Base-by-base conservation (phyloP, 2,329 filamentous ascomycete genomes). In the Epichloe sp. region DNA sequence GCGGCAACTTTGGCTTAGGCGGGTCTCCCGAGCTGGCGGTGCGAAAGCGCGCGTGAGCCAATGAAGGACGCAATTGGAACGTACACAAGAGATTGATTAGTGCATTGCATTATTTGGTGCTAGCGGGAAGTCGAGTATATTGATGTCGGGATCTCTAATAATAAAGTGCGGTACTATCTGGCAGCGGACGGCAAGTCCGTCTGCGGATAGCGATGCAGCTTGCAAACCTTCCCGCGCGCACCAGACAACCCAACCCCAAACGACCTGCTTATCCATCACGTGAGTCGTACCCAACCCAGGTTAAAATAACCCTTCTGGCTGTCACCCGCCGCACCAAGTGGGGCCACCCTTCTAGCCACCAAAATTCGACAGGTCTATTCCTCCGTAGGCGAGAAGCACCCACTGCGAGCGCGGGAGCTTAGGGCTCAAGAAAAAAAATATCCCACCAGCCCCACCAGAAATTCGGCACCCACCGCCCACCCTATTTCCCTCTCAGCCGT, bases 261-360 rank as follows among this genome's bases (percentile, higher is more conserved):
- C 31, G 14, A 14, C 17, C 40, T 38, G 35, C 41, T 51, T 44
- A 42, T 17, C 19, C 2, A 23, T 59, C 65, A 68, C 56, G 63
- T 66, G 65, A 62, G 58, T 70, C 69, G 68, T 71, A 58, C 56
- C 68, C 68, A 60, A 69, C 67, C 67, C 60, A 62, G 54, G 54
- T 62, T n/a, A n/a, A n/a, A n/a, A n/a, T 42, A 35, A 42, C 17
- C 35, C 50, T 37, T 45, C 23, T 15, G 19, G 45, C 46, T 35
- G 34, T 19, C 15, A 10, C n/a, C 10, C 8, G 19, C 19, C 35
- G 44, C 40, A 23, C 36, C 34, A n/a, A 37, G 38, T 49, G 47
- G 57, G 49, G 55, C 36, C 36, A n/a, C 15, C 36, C 14, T 14
- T n/a, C 14, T n/a, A 5, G 7, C 7, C 36, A 38, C 36, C 36